Conservation (phyloP, 441 rosid genomes). For the Erodium moschatum region DNA sequence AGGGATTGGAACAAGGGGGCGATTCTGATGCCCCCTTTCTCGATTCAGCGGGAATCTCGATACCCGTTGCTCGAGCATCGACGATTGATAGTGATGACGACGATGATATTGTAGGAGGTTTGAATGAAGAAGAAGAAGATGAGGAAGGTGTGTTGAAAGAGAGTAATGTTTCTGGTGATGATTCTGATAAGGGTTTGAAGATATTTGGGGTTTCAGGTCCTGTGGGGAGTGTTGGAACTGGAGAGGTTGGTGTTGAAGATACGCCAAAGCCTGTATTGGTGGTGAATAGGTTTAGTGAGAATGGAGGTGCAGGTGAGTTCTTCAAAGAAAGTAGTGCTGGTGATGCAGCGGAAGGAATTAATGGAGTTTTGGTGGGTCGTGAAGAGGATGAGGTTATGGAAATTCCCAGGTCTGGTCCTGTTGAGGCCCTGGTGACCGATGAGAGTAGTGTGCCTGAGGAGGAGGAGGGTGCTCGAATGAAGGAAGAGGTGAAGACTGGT, state of each 20-base stretch:
- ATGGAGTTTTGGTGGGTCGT: background rate
- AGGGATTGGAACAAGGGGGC: background rate
- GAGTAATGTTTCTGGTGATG: background rate
- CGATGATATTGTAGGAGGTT: conserved; percentile 1
- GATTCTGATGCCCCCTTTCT: background rate
- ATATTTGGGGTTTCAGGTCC: background rate
- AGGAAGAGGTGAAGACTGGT: background rate
- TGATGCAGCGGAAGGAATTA: background rate
- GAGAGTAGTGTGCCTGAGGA: background rate
- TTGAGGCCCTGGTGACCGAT: background rate
- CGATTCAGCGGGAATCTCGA: background rate
- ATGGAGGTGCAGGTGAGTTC: background rate
- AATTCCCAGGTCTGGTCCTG: background rate
- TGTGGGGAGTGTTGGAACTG: background rate
- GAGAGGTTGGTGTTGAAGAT: background rate
- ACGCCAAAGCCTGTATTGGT: background rate
- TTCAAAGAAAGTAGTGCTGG: background rate
- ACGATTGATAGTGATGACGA: conserved; percentile 4
- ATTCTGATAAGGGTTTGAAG: background rate
- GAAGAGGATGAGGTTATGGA: background rate
- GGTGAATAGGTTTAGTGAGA: background rate
- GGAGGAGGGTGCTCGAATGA: background rate
- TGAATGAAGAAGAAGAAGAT: background rate
- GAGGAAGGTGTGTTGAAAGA: too few species aligned
- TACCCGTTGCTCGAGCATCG: background rate